Conservation (phyloP, 495 filamentous ascomycete species). For the Astrothelium subdiscretum region DNA sequence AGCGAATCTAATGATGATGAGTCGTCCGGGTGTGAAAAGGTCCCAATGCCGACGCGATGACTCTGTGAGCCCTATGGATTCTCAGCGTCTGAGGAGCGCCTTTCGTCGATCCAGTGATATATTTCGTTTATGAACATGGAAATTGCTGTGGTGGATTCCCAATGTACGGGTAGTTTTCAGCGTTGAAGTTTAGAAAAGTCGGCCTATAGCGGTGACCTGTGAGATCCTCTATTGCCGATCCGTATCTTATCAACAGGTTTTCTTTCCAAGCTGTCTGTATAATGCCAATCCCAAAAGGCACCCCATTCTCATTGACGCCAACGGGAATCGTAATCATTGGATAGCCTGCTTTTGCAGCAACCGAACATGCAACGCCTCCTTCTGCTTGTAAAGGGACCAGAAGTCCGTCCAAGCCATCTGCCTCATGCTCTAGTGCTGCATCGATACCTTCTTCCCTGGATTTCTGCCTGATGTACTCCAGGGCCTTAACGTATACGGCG, state of each 20-base stretch:
- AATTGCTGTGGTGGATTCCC: neutral
- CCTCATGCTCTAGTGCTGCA: neutral
- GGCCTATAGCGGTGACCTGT: neutral
- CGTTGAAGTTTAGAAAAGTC: neutral
- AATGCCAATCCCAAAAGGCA: slow-evolving; percentile 19
- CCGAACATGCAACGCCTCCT: slow-evolving; percentile 14
- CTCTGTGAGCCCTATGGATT: neutral
- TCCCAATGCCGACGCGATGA: neutral
- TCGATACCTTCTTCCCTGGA: neutral
- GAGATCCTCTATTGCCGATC: slow-evolving; percentile 20
- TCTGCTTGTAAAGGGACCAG: slow-evolving; percentile 15
- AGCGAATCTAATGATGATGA: neutral
- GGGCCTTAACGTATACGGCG: neutral
- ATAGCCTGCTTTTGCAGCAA: slow-evolving; percentile 24
- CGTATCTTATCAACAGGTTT: slow-evolving; percentile 17
- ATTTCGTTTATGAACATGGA: neutral
- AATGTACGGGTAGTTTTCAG: neutral
- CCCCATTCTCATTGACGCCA: slow-evolving; percentile 9
- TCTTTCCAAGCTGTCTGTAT: slow-evolving; percentile 21
- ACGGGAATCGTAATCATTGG: slow-evolving; percentile 21
- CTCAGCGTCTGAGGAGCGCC: neutral
- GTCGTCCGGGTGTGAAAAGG: neutral
- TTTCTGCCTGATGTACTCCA: neutral
- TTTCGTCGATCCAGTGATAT: neutral
- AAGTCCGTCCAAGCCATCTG: neutral